A percentile compares a stretch with the other conserved stretches of the same genome.
Evolutionary conservation across 169 alveolate genomes (phyloP).

Genomic region (Plasmodium chabaudi): DNA sequence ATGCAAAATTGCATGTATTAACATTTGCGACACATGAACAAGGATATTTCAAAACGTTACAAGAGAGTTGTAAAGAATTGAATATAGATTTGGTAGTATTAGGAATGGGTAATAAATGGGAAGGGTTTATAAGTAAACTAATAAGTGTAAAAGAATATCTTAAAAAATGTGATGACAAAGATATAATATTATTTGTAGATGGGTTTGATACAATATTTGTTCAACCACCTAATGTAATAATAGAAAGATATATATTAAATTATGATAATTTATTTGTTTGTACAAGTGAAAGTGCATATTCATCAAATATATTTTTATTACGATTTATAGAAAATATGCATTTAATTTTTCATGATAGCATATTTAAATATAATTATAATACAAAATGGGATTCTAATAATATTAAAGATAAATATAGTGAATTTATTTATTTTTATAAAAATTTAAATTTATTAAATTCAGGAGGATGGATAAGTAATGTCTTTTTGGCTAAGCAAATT

Average conservation of each 20-base stretch:
- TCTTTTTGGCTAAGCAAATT: constrained; percentile 47
- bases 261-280: constrained; percentile 68
- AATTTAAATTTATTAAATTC: constrained; percentile 67
- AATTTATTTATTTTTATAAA: constrained; percentile 51
- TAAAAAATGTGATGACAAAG: constrained; percentile 46
- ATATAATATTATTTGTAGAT: constrained; percentile 67
- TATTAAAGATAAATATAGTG: constrained; percentile 37
- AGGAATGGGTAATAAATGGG: constrained; percentile 72
- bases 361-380: constrained; percentile 50
- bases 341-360: constrained; percentile 61
- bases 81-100: constrained; percentile 37
- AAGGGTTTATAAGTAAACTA: constrained; percentile 56
- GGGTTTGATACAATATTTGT: constrained; percentile 63
- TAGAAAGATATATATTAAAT: constrained; percentile 65
- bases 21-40: constrained; percentile 74
- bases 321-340: constrained; percentile 63
- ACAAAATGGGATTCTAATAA: constrained; percentile 53
- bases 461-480: constrained; percentile 74
- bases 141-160: constrained; percentile 55
- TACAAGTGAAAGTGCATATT: constrained; percentile 62
- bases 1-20: constrained; percentile 44
- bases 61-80: constrained; percentile 58
- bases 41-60: constrained; percentile 54
- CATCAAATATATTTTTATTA: constrained; percentile 29
- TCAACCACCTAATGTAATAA: constrained; percentile 67